Evolutionary conservation across 495 filamentous ascomycete species (phyloP).

Genomic region (Penicillium paxilli): DNA sequence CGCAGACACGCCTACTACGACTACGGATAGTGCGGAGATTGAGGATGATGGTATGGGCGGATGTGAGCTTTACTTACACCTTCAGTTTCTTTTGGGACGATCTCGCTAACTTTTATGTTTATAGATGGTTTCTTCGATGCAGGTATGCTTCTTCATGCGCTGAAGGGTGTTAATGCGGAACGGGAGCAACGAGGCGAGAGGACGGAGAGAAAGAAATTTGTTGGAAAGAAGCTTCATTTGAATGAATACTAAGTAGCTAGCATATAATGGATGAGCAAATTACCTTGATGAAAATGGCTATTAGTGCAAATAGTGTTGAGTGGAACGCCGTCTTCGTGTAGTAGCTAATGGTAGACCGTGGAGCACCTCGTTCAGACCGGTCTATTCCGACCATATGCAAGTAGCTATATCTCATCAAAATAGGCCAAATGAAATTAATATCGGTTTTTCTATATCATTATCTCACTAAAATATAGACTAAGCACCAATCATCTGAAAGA

Average conservation of each 20-base stretch:
- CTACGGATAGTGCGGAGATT: conserved; percentile 62
- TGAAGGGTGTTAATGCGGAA: conserved; percentile 63
- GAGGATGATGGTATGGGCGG: conserved; percentile 91
- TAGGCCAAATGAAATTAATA: no score
- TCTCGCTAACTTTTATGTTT: conserved; percentile 19
- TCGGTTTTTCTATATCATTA: no score
- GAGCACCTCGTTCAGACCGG: no score
- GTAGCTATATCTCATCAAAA: no score
- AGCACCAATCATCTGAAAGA: no score
- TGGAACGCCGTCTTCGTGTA: no score
- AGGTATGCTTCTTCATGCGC: conserved; percentile 85
- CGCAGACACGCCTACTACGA: conserved; percentile 57
- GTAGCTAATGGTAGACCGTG: no score
- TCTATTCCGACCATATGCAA: no score
- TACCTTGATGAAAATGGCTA: no score
- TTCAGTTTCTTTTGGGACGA: neutral
- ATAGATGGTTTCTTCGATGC: conserved; percentile 96
- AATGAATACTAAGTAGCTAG: conserved; percentile 64
- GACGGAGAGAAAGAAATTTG: conserved; percentile 56
- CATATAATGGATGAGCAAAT: neutral
- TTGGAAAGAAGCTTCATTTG: conserved; percentile 78
- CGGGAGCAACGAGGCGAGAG: conserved; percentile 46
- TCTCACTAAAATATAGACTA: neutral
- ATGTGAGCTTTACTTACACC: conserved; percentile 65
- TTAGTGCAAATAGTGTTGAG: no score